Base-by-base conservation (phyloP, 2,329 filamentous ascomycete genomes). In the Rosellinia necatrix region DNA sequence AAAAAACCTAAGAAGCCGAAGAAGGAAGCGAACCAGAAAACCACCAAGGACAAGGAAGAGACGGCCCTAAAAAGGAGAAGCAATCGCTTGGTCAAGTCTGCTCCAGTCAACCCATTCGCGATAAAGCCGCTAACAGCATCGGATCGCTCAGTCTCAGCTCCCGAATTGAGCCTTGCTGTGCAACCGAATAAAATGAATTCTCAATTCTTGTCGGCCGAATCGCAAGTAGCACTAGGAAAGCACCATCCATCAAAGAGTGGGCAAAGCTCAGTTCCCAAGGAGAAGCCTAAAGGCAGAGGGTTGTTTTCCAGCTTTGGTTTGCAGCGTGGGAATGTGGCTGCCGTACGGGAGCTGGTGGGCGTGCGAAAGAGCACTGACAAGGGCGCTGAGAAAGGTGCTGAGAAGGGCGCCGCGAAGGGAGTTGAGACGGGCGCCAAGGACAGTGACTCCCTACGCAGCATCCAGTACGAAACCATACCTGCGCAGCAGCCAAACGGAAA, bases 1-100 rank as follows among this genome's bases (percentile, higher is more conserved):
- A 57, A 77, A 65, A 80, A n/a, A n/a, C n/a, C n/a, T n/a, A n/a
- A 82, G 59, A 82, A 79, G 61, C 49, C 62, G 21, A 70, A 69
- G 66, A 81, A 79, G 64, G 71, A 71, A 12, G 72, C 75, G 30
- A 67, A 68, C 10, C 71, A 74, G 49, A 72, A 73, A 57, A 68
- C 68, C 53, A 78, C 74, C 49, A 77, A 73, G 44, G 76, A 78
- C 47, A 75, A 77, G 56, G 72, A 76, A 43, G 71, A 69, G 37
- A 69, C 67, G 52, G 68, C 70, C 6, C 63, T 70, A 13, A 74
- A 71, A 59, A 76, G 69, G 60, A 75, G 68, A 53, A 65, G 64
- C 6, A 65, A 72, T 49, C 72, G 71, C 43, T 71, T 76, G 48
- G 73, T 62, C 68, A 79, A 80, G 61, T 51, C 66, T 37, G 68